Percentiles rank a stretch among this genome's conserved stretches.
These are phyloP conservation scores for Vanrija sp. DNA, from an alignment of 1,284 basidiomycete species.

Conservation along the genomic window DNA sequence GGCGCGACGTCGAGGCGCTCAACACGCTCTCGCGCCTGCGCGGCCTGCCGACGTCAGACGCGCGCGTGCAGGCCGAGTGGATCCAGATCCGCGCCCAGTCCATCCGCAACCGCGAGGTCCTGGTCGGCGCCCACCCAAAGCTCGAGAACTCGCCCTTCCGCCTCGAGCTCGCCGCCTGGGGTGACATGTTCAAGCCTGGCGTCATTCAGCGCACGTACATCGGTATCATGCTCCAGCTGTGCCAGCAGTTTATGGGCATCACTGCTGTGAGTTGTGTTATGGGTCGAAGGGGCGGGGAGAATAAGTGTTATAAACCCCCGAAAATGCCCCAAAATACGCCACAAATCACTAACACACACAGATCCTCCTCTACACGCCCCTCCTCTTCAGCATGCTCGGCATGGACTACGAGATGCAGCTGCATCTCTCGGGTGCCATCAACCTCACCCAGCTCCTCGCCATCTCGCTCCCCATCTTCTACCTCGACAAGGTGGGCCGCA, in stretches of 20 bases:
- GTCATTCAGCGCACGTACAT: constrained; percentile 21
- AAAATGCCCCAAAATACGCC: not conserved
- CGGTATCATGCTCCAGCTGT: constrained; percentile 28
- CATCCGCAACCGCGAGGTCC: constrained; percentile 18
- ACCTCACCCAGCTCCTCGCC: constrained; percentile 41
- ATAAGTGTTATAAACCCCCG: constrained; percentile 3
- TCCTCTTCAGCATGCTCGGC: constrained; percentile 41
- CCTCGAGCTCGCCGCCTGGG: constrained; percentile 20
- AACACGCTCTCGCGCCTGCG: constrained; percentile 34
- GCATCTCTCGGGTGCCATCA: constrained; percentile 42
- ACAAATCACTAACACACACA: not conserved
- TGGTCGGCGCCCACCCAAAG: constrained; percentile 15
- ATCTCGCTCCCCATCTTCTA: constrained; percentile 36
- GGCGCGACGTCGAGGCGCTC: constrained; percentile 34
- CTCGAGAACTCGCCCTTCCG: constrained; percentile 16
- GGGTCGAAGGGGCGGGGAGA: not conserved
- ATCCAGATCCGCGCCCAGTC: constrained; percentile 41
- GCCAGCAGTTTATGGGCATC: constrained; percentile 32
- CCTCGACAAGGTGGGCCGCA: constrained; percentile 46
- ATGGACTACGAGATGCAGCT: constrained; percentile 29
- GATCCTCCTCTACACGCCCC: constrained; percentile 35
- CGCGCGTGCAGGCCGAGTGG: constrained; percentile 40
- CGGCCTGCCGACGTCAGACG: constrained; percentile 26
- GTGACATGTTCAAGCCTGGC: constrained; percentile 24
- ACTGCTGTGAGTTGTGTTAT: constrained; percentile 13